phyloP scores from a whole-genome alignment of 192 early-diverging fungal species.

The Bifiguratus adelaidae region DNA sequence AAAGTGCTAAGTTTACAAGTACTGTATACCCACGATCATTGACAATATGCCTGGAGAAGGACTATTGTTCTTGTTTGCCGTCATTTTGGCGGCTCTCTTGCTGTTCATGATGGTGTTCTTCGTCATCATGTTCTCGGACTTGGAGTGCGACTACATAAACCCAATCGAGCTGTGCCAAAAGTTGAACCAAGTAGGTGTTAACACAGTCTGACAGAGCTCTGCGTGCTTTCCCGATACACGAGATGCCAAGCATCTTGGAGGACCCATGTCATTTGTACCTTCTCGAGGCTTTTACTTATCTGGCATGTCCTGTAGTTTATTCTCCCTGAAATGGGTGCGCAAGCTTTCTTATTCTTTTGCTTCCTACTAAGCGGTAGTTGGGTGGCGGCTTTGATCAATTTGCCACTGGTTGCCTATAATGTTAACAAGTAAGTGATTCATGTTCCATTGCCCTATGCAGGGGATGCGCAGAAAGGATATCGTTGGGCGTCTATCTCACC shows the following conservation, averaged over 20 bases:
- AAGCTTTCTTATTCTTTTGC: conserved; percentile 68
- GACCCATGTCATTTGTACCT: too few species aligned
- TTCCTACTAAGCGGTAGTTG: conserved; percentile 86
- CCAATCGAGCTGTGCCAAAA: conserved; percentile 97
- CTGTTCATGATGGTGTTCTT: conserved; percentile 96
- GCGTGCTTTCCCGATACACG: too few species aligned
- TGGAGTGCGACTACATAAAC: conserved; percentile 99
- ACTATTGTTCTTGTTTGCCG: conserved; percentile 82
- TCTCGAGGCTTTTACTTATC: too few species aligned
- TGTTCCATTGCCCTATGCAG: not conserved
- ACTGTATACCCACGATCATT: too few species aligned
- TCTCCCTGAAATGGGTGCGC: conserved; percentile 83
- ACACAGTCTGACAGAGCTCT: too few species aligned
- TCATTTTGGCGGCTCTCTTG: conserved; percentile 84
- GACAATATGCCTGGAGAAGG: conserved; percentile 56
- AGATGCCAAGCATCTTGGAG: not conserved
- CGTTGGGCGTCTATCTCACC: conserved; percentile 1
- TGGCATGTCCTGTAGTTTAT: too few species aligned
- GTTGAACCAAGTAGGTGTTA: conserved; percentile 71
- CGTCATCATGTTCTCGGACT: conserved; percentile 49
- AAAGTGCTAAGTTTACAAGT: too few species aligned
- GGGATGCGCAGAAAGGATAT: conserved; percentile 4
- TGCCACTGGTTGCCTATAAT: conserved; percentile 81
- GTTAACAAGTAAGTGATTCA: conserved; percentile 60
- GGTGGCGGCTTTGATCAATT: conserved; percentile 75